A percentile compares a stretch with the other conserved stretches of the same genome.
Evolutionary conservation across 306 rosid species (phyloP).

Genomic region (Castanea sativa): DNA sequence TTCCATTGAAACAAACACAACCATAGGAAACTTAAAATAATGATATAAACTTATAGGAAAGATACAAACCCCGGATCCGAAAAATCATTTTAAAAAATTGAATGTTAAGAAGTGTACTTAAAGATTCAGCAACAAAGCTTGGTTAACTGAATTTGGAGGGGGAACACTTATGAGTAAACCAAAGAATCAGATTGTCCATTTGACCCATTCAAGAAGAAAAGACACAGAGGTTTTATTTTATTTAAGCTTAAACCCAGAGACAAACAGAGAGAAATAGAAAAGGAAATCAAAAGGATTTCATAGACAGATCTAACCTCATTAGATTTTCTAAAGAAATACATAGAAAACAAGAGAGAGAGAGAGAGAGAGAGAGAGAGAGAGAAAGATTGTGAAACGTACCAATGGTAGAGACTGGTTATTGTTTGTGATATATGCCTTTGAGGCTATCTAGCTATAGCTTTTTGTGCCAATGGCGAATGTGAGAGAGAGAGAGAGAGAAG

Average conservation of each 20-base stretch:
- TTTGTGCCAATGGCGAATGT: slow-evolving; percentile 15
- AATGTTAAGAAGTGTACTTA: too few relatives aligned
- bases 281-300: background rate
- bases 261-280: background rate
- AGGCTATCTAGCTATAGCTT: background rate
- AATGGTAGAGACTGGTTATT: background rate
- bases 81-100: too few relatives aligned
- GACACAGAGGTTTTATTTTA: too few relatives aligned
- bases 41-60: background rate
- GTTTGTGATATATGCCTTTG: background rate
- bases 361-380: background rate
- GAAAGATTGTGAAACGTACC: slow-evolving; percentile 7
- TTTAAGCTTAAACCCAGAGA: too few relatives aligned
- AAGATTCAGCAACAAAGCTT: too few relatives aligned
- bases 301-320: background rate
- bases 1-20: background rate
- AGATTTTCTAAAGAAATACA: background rate
- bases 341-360: background rate
- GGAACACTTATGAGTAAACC: too few relatives aligned
- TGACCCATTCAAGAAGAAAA: too few relatives aligned
- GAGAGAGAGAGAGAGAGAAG: background rate
- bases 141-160: too few relatives aligned
- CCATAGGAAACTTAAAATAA: background rate
- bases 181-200: too few relatives aligned
- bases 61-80: background rate